These are phyloP conservation scores for Podospora bellae-mahoneyi DNA, from an alignment of 495 filamentous ascomycete species.

Conservation along the genomic window DNA sequence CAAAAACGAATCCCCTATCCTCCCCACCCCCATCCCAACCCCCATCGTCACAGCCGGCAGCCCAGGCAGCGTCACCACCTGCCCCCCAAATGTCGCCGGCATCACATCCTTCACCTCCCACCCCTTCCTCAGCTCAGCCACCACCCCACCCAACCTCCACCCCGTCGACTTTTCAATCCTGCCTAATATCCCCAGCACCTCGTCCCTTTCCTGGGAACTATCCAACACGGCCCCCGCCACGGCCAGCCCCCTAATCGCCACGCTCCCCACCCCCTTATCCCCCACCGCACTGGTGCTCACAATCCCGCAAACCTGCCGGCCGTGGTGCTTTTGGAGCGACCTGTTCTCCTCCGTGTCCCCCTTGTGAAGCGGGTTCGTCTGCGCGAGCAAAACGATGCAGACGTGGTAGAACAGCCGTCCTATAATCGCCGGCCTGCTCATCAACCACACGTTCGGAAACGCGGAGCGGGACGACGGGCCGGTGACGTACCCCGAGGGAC, in stretches of 20 bases:
- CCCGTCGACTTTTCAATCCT: slow-evolving; percentile 72
- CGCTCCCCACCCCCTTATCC: slow-evolving; percentile 71
- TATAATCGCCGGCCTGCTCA: slow-evolving; percentile 75
- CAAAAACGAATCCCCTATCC: background rate
- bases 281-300: slow-evolving; percentile 65
- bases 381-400: slow-evolving; percentile 72
- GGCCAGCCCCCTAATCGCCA: slow-evolving; percentile 73
- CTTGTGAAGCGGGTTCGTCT: slow-evolving; percentile 63
- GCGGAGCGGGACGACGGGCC: slow-evolving; percentile 63
- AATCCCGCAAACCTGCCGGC: slow-evolving; percentile 82
- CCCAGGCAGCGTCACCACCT: background rate
- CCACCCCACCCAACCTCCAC: slow-evolving; percentile 68
- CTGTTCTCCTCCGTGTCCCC: slow-evolving; percentile 62
- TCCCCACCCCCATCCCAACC: background rate
- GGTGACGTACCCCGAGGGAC: slow-evolving; percentile 72
- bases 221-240: slow-evolving; percentile 75
- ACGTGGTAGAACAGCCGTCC: slow-evolving; percentile 92
- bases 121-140: slow-evolving; percentile 62
- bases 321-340: slow-evolving; percentile 64
- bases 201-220: slow-evolving; percentile 69
- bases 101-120: slow-evolving; percentile 50
- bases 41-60: background rate
- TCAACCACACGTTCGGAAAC: slow-evolving; percentile 89
- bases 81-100: background rate
- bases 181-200: slow-evolving; percentile 74